Percentiles rank a stretch among this genome's conserved stretches.
These are phyloP conservation scores for Scutellaria minor DNA, from an alignment of 257 asterid species.

Conservation along the genomic window DNA sequence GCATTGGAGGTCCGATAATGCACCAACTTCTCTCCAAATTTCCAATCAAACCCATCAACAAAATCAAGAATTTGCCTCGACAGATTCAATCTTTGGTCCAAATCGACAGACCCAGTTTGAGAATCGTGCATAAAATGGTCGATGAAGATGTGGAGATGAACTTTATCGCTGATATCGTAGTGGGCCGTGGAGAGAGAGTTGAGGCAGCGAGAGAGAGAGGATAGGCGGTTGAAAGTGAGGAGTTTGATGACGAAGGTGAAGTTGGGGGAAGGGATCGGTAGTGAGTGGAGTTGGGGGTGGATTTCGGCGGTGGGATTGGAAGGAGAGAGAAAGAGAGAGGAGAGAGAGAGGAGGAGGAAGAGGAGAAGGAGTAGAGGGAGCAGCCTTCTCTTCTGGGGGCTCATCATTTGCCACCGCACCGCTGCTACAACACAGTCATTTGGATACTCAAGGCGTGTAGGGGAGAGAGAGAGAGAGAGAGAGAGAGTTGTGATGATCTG, in stretches of 20 bases:
- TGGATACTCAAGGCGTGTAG: no score
- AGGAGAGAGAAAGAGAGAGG: constrained; percentile 46
- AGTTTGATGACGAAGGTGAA: constrained; percentile 85
- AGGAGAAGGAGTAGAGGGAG: constrained; percentile 35
- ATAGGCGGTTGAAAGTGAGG: constrained; percentile 78
- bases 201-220: constrained; percentile 88
- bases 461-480: no score
- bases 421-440: not conserved
- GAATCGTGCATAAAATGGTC: constrained; percentile 66
- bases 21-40: constrained; percentile 59
- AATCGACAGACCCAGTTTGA: constrained; percentile 44
- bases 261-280: constrained; percentile 41
- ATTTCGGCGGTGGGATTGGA: constrained; percentile 40
- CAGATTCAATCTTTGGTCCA: constrained; percentile 55
- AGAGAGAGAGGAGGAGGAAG: constrained; percentile 53
- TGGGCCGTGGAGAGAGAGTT: constrained; percentile 72
- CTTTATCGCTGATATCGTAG: constrained; percentile 62
- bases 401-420: constrained; percentile 12
- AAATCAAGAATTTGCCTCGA: constrained; percentile 70
- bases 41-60: constrained; percentile 74
- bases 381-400: constrained; percentile 18
- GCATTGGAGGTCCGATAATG: constrained; percentile 48
- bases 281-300: constrained; percentile 40
- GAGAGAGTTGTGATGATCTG: no score
- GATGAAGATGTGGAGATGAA: constrained; percentile 77